A percentile compares a stretch with the other conserved stretches of the same genome.
Evolutionary conservation across 192 early-diverging fungal species (phyloP).

Genomic region (Coemansia sp.): DNA sequence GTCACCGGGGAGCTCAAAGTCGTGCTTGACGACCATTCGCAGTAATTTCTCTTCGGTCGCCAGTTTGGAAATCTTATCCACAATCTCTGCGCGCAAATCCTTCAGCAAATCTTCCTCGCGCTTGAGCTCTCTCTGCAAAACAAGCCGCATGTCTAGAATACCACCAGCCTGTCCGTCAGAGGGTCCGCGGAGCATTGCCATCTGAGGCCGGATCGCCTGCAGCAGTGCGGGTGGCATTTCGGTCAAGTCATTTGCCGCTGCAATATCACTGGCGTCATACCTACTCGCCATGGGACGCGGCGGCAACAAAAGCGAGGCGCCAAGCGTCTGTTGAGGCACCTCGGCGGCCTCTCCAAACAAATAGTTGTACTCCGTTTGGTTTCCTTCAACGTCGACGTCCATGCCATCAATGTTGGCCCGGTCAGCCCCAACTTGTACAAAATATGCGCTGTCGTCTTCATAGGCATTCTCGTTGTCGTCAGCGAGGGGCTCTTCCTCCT

Average conservation of each 20-base stretch:
- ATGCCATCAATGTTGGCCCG: constrained; percentile 16
- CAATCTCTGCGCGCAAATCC: constrained; percentile 39
- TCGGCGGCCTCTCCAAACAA: constrained; percentile 44
- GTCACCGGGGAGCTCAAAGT: constrained; percentile 39
- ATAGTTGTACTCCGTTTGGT: constrained; percentile 43
- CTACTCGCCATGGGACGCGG: constrained; percentile 12
- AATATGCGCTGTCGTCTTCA: background rate
- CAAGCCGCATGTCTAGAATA: constrained; percentile 45
- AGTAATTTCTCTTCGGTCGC: constrained; percentile 47
- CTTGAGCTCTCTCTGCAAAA: constrained; percentile 46
- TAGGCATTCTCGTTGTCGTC: background rate
- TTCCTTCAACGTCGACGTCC: constrained; percentile 41
- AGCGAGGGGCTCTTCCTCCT: constrained; percentile 48
- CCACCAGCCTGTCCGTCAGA: constrained; percentile 6
- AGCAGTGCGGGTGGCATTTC: background rate
- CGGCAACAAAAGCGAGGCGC: constrained; percentile 18
- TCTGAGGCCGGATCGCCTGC: background rate
- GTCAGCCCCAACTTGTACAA: constrained; percentile 3
- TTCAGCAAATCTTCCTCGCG: constrained; percentile 44
- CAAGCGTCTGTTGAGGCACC: constrained; percentile 14
- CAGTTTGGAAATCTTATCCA: constrained; percentile 46
- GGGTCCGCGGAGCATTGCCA: constrained; percentile 2
- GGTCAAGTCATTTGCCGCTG: background rate
- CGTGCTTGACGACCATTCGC: constrained; percentile 44
- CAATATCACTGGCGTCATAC: background rate